Base-by-base conservation (phyloP, 202 grass and related monocot genomes). In the Carex sylvatica region DNA sequence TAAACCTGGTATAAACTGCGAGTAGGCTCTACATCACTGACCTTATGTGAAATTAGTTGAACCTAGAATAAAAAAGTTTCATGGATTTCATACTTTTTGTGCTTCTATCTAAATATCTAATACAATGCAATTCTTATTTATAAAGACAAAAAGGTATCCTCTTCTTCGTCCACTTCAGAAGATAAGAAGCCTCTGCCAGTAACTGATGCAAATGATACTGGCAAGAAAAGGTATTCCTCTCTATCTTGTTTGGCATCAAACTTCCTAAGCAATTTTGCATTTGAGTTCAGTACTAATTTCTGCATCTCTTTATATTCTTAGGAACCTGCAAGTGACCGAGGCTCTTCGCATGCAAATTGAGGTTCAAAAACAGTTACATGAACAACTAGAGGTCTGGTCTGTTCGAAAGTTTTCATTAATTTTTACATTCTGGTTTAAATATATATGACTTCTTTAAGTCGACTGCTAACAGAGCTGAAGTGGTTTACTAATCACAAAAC, bases 281-380 rank as follows among this genome's bases (percentile, higher is more conserved):
- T 68, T 56, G 5, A 77, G 13, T 59, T 56, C 0, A 38, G 36
- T 7, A 24, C 14, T 23, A 30, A 46, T 68, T 77, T 61, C 0
- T 12, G 47, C 61, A 47, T 20, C 38, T 14, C 59, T 83, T 40
- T 65, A 61, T 20, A 33, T 82, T 83, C 23, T 70, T 84, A 97
- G 91, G 81, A 89, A 56, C 66, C 68, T 82, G 5, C 81, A 97
- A 90, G 60, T 94, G 46, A 83, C 80, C 38, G 89, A 97, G 74
- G 86, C 91, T 84, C 89, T 97, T 42, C 86, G 88, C 82, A 88
- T 89, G 85, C 94, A 97, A 87, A 88, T 97, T 82, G 94, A 94
- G 73, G 91, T 94, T 79, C 94, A 97, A 78, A 97, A 97, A 87
- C 94, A 97, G 74, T 86, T 97, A 11, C 90, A 92, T 60, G 90